Evolutionary conservation across 306 rosid genomes (phyloP).

Genomic region (Alnus glutinosa): DNA sequence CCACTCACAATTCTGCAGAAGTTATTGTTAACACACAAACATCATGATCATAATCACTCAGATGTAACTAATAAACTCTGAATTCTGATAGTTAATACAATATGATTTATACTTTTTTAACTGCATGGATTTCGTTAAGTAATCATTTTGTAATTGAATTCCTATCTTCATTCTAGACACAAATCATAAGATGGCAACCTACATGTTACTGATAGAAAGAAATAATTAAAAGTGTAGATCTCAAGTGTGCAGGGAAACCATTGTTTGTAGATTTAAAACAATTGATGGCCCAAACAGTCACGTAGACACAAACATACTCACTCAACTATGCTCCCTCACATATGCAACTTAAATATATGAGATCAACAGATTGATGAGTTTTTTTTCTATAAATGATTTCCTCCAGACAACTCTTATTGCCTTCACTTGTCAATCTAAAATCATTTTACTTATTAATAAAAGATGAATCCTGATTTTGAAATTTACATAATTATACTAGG

Average conservation of each 20-base stretch:
- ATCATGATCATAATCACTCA: neutral
- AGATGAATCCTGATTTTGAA: neutral
- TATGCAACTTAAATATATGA: neutral
- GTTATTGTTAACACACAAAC: constrained; percentile 17
- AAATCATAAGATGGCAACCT: neutral
- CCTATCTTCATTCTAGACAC: neutral
- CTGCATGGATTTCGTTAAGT: neutral
- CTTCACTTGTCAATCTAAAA: neutral
- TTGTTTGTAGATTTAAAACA: neutral
- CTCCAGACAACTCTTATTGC: neutral
- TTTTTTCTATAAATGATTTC: neutral
- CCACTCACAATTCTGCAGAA: constrained; percentile 76
- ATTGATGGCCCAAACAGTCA: neutral
- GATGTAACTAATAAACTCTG: constrained; percentile 1
- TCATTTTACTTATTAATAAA: neutral
- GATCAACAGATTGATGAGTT: neutral
- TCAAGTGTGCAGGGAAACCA: neutral
- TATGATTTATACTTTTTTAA: neutral
- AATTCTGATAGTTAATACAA: neutral
- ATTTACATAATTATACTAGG: neutral
- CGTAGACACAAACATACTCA: neutral
- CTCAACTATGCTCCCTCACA: neutral
- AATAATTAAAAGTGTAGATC: neutral
- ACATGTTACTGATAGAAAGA: neutral
- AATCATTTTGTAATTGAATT: neutral